Conservation (phyloP, 495 filamentous ascomycete genomes). For the Penicillium pulvis region DNA sequence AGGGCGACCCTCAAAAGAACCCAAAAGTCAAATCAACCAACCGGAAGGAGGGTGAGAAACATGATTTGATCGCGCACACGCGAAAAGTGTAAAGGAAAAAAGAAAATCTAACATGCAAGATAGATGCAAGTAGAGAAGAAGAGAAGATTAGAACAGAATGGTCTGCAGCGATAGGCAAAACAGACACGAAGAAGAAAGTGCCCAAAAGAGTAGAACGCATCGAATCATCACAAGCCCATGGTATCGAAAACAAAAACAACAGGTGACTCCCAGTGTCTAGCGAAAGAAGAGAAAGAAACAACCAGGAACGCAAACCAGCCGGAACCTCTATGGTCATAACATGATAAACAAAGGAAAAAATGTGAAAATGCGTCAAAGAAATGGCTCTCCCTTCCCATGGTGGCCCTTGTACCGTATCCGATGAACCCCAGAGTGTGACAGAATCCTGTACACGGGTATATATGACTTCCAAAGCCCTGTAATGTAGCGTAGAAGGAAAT, state of each 20-base stretch:
- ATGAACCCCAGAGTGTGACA: conserved; percentile 23
- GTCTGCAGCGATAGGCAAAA: conserved; percentile 11
- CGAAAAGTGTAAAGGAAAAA: conserved; percentile 12
- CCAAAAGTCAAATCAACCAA: conserved; percentile 3
- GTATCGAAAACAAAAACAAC: conserved; percentile 33
- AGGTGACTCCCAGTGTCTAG: conserved; percentile 42
- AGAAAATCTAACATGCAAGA: conserved; percentile 15
- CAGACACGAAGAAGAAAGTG: conserved; percentile 15
- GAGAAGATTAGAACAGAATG: conserved; percentile 9
- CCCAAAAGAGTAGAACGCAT: conserved; percentile 21
- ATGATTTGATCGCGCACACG: conserved; percentile 1
- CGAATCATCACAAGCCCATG: conserved; percentile 38
- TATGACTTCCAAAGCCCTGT: conserved; percentile 13
- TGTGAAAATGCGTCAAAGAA: conserved; percentile 18
- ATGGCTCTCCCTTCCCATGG: conserved; percentile 20
- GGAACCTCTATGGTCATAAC: conserved; percentile 52
- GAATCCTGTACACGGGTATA: conserved; percentile 14
- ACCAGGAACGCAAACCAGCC: conserved; percentile 44
- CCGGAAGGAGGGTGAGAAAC: conserved; percentile 5
- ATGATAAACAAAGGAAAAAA: conserved; percentile 23
- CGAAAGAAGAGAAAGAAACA: conserved; percentile 41
- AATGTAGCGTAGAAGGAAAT: conserved; percentile 25
- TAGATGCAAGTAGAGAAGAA: conserved; percentile 9
- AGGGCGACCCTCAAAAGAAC: conserved; percentile 10
- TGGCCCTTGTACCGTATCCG: conserved; percentile 31